These are phyloP conservation scores for Schizothecium vesticola DNA, from an alignment of 495 filamentous ascomycete species.

Conservation along the genomic window DNA sequence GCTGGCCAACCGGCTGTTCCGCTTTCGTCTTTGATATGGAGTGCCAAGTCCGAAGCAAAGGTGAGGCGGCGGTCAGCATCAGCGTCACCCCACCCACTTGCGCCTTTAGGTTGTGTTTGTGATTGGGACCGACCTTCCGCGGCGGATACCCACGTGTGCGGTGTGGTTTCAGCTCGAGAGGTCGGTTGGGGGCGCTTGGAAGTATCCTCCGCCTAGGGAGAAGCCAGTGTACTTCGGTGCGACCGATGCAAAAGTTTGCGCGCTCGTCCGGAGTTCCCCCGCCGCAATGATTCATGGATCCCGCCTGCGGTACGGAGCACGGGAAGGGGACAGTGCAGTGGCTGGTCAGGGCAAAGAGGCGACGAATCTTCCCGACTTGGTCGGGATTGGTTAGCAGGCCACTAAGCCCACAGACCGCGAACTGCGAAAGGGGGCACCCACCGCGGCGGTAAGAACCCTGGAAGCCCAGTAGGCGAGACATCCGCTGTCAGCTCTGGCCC, in stretches of 20 bases:
- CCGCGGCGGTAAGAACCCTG: not conserved
- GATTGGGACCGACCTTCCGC: not conserved
- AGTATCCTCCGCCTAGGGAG: not conserved
- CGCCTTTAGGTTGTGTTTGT: not conserved
- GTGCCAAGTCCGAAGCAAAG: slow-evolving; percentile 1
- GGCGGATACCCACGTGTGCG: slow-evolving; percentile 6
- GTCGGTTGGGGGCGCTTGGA: not conserved
- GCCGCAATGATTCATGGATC: not conserved
- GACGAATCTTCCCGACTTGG: not conserved
- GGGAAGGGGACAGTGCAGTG: not conserved
- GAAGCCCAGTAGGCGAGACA: not conserved
- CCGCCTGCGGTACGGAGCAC: not conserved
- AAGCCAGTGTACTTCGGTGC: not conserved
- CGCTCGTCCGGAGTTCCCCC: not conserved
- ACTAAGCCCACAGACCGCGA: not conserved
- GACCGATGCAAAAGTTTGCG: not conserved
- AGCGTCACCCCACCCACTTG: not conserved
- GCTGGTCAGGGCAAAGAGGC: not conserved
- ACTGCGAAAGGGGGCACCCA: not conserved
- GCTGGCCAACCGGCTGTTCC: slow-evolving; percentile 9
- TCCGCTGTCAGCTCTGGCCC: not conserved
- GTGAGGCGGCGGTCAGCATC: not conserved
- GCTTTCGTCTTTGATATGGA: not conserved
- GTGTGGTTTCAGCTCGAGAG: slow-evolving; percentile 9
- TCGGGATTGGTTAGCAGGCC: not conserved